A percentile compares a stretch with the other conserved stretches of the same genome.
Evolutionary conservation across 1,139 yeast genomes (phyloP).

Genomic region (Lodderomyces theae): DNA sequence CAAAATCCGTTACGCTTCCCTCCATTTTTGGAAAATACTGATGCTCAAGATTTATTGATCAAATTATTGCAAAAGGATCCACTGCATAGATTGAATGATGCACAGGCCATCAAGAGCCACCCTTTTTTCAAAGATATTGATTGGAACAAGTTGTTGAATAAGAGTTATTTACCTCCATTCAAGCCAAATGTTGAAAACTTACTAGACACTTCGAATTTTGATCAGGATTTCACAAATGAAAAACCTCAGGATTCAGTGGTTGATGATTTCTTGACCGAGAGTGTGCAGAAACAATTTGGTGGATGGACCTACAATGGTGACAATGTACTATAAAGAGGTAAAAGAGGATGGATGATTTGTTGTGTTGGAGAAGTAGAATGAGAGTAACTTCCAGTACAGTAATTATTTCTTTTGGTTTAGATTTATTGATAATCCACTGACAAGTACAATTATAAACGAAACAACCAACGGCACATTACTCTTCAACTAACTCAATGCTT

Average conservation of each 20-base stretch:
- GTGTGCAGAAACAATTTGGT: slow-evolving; percentile 94
- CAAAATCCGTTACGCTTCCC: slow-evolving; percentile 91
- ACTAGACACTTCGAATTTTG: slow-evolving; percentile 89
- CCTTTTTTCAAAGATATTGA: slow-evolving; percentile 87
- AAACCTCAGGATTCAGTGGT: slow-evolving; percentile 95
- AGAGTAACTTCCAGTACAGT: no score
- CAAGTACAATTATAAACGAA: background rate
- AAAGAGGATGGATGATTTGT: background rate
- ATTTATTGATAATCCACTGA: no score
- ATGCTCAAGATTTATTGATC: slow-evolving; percentile 78
- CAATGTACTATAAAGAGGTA: slow-evolving; percentile 16
- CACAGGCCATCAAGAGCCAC: slow-evolving; percentile 80
- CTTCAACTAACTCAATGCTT: slow-evolving; percentile 13
- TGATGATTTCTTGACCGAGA: slow-evolving; percentile 82
- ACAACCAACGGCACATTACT: background rate
- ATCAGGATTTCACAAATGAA: slow-evolving; percentile 87
- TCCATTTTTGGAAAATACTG: slow-evolving; percentile 72
- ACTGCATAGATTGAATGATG: slow-evolving; percentile 72
- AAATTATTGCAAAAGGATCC: slow-evolving; percentile 87
- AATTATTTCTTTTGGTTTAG: no score
- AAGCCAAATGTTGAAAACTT: slow-evolving; percentile 88
- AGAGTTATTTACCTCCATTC: slow-evolving; percentile 93
- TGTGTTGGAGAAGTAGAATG: background rate
- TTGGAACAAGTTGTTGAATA: slow-evolving; percentile 80
- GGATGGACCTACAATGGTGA: slow-evolving; percentile 97